phyloP scores from a whole-genome alignment of 306 rosid species.

The Begonia fuchsioides region DNA sequence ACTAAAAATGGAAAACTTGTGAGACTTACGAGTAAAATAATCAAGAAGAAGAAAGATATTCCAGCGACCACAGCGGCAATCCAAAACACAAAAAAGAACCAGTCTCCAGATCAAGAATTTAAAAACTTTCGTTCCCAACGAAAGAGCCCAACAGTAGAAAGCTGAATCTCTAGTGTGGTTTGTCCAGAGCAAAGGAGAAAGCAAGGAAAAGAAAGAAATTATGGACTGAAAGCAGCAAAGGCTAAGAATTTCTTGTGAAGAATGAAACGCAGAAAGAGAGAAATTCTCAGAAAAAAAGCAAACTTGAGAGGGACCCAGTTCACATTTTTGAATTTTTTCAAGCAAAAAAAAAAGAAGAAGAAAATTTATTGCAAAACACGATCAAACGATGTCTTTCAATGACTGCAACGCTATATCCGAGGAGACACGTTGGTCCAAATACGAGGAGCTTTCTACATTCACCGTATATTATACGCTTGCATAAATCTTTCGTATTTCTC shows the following conservation, averaged over 20 bases:
- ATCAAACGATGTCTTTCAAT: no score
- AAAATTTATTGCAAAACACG: background rate
- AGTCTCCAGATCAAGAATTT: background rate
- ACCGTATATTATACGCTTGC: background rate
- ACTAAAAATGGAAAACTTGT: constrained; percentile 9
- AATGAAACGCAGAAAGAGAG: background rate
- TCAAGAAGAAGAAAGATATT: constrained; percentile 26
- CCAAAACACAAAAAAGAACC: constrained; percentile 1
- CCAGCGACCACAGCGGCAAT: constrained; percentile 26
- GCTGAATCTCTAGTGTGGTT: no score
- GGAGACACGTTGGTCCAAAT: background rate
- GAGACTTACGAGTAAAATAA: constrained; percentile 59
- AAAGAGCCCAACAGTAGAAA: background rate
- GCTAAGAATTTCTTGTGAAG: background rate
- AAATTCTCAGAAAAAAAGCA: background rate
- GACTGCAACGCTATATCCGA: no score
- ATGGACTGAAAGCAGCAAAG: background rate
- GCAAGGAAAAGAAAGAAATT: background rate
- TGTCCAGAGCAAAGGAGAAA: no score
- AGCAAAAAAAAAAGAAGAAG: background rate
- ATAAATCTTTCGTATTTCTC: no score
- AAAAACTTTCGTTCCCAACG: background rate
- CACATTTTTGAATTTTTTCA: background rate
- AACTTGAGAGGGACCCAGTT: background rate
- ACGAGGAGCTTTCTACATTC: background rate